Percentiles rank a stretch among this genome's conserved stretches.
These are phyloP conservation scores for Clavispora carvajalis DNA, from an alignment of 805 yeast genomes.

Conservation along the genomic window DNA sequence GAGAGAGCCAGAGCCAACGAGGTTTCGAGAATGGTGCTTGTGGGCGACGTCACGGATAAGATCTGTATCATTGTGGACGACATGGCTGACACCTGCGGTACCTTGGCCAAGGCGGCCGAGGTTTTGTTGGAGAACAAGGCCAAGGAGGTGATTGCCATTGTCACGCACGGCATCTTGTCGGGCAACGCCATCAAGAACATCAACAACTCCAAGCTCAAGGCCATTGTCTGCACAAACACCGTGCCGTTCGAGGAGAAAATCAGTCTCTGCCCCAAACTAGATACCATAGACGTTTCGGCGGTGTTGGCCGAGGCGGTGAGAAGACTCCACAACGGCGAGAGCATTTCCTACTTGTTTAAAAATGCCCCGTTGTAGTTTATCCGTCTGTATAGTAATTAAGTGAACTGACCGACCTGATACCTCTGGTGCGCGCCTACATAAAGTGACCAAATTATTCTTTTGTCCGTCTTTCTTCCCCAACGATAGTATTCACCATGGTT, in stretches of 20 bases:
- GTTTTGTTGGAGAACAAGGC: conserved; percentile 65
- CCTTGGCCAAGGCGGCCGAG: conserved; percentile 78
- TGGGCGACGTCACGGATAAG: conserved; percentile 76
- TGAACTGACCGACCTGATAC: too few species aligned
- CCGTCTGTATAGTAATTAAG: neutral
- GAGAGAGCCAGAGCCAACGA: conserved; percentile 82
- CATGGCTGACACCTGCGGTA: conserved; percentile 90
- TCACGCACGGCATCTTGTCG: conserved; percentile 75
- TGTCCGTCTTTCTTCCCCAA: too few species aligned
- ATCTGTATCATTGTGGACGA: conserved; percentile 78
- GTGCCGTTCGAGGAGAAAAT: conserved; percentile 69
- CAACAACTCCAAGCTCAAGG: conserved; percentile 61
- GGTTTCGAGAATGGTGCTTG: conserved; percentile 78
- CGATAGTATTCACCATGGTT: neutral
- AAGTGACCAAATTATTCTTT: too few species aligned
- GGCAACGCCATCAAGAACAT: conserved; percentile 71
- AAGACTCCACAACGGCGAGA: conserved; percentile 83
- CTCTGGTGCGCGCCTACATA: too few species aligned
- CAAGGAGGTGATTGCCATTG: conserved; percentile 70
- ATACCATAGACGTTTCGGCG: conserved; percentile 64
- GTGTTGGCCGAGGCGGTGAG: conserved; percentile 78
- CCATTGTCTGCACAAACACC: conserved; percentile 74
- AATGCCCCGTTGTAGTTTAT: conserved; percentile 45
- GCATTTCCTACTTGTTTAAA: conserved; percentile 72
- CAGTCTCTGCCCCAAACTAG: conserved; percentile 55